These are phyloP conservation scores for Starmerella ratchasimensis DNA, from an alignment of 805 yeast genomes.

Conservation along the genomic window DNA sequence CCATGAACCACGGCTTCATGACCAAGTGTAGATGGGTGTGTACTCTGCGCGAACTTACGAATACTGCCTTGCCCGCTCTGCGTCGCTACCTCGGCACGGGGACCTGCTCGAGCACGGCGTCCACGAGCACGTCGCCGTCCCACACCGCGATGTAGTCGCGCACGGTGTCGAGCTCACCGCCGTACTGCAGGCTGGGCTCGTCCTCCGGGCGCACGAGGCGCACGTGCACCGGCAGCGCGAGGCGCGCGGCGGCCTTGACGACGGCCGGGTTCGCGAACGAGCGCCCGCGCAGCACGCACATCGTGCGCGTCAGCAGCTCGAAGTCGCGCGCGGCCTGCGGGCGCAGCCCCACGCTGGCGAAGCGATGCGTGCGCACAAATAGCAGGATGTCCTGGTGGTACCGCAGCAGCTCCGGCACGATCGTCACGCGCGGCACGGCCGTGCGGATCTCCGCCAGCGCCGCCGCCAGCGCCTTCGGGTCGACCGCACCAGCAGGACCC, in stretches of 20 bases:
- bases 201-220: constrained; percentile 29
- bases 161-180: constrained; percentile 37
- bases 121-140: constrained; percentile 37
- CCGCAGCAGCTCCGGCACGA: constrained; percentile 38
- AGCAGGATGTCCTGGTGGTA: constrained; percentile 46
- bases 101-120: constrained; percentile 38
- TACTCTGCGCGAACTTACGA: constrained; percentile 3
- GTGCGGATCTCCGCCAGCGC: constrained; percentile 1
- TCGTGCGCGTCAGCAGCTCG: constrained; percentile 27
- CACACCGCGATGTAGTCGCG: constrained; percentile 33
- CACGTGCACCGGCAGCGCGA: constrained; percentile 37
- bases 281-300: constrained; percentile 33
- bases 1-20: too few relatives aligned
- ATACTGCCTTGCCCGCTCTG: neutral
- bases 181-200: constrained; percentile 43
- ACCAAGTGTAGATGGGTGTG: too few relatives aligned
- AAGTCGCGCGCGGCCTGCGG: constrained; percentile 35
- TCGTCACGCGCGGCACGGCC: constrained; percentile 20
- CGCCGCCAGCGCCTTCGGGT: neutral
- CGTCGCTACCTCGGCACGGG: constrained; percentile 36
- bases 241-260: constrained; percentile 37
- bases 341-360: constrained; percentile 40
- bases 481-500: neutral
- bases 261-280: constrained; percentile 40
- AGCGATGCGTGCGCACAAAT: constrained; percentile 40